These are phyloP conservation scores for Suillus spraguei DNA, from an alignment of 768 basidiomycete genomes.

Conservation along the genomic window DNA sequence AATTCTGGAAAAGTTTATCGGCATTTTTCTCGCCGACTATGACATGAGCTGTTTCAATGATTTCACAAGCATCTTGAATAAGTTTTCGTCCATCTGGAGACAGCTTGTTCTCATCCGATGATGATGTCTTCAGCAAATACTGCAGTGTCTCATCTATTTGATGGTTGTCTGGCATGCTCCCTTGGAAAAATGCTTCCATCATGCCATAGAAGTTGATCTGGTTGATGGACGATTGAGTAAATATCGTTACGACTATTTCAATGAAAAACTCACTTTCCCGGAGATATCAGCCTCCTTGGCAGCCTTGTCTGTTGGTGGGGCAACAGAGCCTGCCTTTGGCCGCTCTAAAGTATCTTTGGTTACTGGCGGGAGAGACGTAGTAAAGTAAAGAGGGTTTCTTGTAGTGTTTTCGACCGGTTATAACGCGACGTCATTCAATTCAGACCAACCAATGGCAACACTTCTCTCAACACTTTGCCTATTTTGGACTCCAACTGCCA, in stretches of 20 bases:
- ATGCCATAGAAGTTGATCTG: slow-evolving; percentile 79
- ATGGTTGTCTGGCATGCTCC: slow-evolving; percentile 74
- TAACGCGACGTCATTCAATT: slow-evolving; percentile 17
- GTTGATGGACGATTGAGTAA: background rate
- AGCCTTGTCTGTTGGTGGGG: slow-evolving; percentile 61
- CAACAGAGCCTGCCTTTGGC: slow-evolving; percentile 61
- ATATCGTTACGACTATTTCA: background rate
- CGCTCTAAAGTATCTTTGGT: slow-evolving; percentile 61
- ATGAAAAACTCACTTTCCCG: slow-evolving; percentile 54
- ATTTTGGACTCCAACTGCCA: background rate
- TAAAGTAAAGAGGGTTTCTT: slow-evolving; percentile 8
- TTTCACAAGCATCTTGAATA: slow-evolving; percentile 74
- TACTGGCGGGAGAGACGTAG: slow-evolving; percentile 70
- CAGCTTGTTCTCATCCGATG: slow-evolving; percentile 65
- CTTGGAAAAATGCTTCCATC: slow-evolving; percentile 78
- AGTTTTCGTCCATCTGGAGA: slow-evolving; percentile 79
- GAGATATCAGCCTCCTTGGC: slow-evolving; percentile 75
- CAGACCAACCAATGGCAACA: background rate
- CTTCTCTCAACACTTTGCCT: background rate
- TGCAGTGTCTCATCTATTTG: slow-evolving; percentile 77
- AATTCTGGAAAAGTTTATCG: slow-evolving; percentile 92
- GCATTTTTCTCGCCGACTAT: slow-evolving; percentile 85
- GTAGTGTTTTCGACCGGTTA: background rate
- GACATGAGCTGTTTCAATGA: slow-evolving; percentile 71
- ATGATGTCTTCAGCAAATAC: slow-evolving; percentile 63